phyloP scores from a whole-genome alignment of 768 basidiomycete species.

The Russula earlei region DNA sequence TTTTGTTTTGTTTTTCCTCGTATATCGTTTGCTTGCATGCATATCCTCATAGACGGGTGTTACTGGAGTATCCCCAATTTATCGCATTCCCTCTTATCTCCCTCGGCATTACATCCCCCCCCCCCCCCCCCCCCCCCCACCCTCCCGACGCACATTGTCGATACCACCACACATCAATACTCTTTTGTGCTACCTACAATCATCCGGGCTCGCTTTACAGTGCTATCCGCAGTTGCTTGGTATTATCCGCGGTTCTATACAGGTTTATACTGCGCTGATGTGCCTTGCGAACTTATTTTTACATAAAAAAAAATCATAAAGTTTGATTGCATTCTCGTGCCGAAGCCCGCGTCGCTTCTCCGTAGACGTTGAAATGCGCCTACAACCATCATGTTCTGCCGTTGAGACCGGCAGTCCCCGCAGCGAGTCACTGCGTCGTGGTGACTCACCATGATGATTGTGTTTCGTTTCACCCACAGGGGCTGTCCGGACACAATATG shows the following conservation, averaged over 20 bases:
- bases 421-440: background rate
- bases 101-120: slow-evolving; percentile 12
- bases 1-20: slow-evolving; percentile 1
- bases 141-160: slow-evolving; percentile 11
- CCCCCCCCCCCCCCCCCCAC: background rate
- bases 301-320: background rate
- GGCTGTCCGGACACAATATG: background rate
- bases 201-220: slow-evolving; percentile 11
- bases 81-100: slow-evolving; percentile 9
- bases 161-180: slow-evolving; percentile 17
- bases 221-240: slow-evolving; percentile 8
- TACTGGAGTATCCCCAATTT: slow-evolving; percentile 9
- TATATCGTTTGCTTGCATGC: slow-evolving; percentile 18
- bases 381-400: no score
- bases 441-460: background rate
- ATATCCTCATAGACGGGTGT: slow-evolving; percentile 18
- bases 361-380: background rate
- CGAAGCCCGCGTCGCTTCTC: background rate
- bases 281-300: background rate
- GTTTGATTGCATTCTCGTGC: slow-evolving; percentile 3
- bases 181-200: slow-evolving; percentile 15
- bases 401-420: slow-evolving; percentile 2
- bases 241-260: slow-evolving; percentile 10
- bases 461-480: background rate
- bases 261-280: slow-evolving; percentile 11